Conservation (phyloP, 257 asterid genomes). For the Salvia miltiorrhiza region DNA sequence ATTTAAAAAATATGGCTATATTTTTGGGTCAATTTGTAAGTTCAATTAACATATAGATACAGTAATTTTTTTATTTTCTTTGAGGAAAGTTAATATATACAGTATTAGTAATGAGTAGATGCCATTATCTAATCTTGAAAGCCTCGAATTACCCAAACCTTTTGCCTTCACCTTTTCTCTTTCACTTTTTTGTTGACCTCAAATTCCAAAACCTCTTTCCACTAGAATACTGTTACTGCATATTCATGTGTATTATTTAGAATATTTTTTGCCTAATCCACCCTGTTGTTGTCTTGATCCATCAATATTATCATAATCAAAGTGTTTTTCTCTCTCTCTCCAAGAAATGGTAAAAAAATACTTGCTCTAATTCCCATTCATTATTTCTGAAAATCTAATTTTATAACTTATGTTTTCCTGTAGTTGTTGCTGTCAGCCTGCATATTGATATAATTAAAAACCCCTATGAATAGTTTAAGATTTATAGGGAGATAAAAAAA, state of each 20-base stretch:
- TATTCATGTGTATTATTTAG: conserved; percentile 18
- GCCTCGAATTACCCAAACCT: conserved; percentile 34
- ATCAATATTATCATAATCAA: background rate
- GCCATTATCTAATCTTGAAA: background rate
- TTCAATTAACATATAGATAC: too few species aligned
- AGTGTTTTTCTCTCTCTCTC: conserved; percentile 4
- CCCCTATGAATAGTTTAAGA: background rate
- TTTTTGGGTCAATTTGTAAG: background rate
- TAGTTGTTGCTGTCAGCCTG: conserved; percentile 12
- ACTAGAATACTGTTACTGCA: conserved; percentile 1
- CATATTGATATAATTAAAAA: conserved; percentile 7
- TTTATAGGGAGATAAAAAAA: background rate
- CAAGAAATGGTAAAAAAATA: background rate
- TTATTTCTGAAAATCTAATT: background rate
- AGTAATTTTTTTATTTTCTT: too few species aligned
- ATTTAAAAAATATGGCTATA: background rate
- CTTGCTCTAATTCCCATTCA: background rate
- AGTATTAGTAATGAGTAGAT: background rate
- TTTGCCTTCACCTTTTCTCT: conserved; percentile 38
- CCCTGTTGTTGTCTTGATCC: background rate
- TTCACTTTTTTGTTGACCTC: conserved; percentile 57
- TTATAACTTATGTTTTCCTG: background rate
- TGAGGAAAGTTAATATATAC: too few species aligned
- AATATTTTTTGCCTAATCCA: conserved; percentile 26
- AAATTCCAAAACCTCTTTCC: conserved; percentile 31